Evolutionary conservation across 2,329 filamentous ascomycete genomes (phyloP).

Genomic region (Calonectria henricotiae): DNA sequence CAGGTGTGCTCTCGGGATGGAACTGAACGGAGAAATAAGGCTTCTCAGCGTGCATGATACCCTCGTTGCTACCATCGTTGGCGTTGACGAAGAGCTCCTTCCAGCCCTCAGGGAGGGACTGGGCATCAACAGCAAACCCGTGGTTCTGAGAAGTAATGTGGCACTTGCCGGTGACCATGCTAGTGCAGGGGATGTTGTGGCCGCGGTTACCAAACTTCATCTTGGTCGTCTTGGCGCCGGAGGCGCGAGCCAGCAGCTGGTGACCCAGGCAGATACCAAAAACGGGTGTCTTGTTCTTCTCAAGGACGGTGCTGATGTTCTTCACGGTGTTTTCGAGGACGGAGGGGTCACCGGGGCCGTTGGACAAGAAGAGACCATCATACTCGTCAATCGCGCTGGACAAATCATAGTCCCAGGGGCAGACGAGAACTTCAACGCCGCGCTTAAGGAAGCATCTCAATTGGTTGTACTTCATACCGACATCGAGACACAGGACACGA

Average conservation of each 20-base stretch:
- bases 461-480: conserved; percentile 99
- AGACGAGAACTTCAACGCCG: conserved; percentile 94
- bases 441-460: conserved; percentile 91
- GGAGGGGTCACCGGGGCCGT: conserved; percentile 95
- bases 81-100: conserved; percentile 97
- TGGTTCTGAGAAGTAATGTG: conserved; percentile 99
- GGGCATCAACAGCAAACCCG: conserved; percentile 91
- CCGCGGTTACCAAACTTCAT: conserved; percentile 99
- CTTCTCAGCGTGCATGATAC: conserved; percentile 87
- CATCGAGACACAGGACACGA: conserved; percentile 93
- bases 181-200: conserved; percentile 99
- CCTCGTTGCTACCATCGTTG: conserved; percentile 98
- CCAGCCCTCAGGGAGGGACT: conserved; percentile 84
- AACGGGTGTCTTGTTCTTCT: conserved; percentile 86
- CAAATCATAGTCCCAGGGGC: conserved; percentile 97
- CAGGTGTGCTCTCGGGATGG: conserved; percentile 96
- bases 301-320: conserved; percentile 83
- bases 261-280: conserved; percentile 98
- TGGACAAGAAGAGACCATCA: conserved; percentile 97
- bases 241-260: conserved; percentile 92
- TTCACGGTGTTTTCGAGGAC: conserved; percentile 85
- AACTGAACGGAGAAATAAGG: conserved; percentile 99
- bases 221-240: conserved; percentile 93
- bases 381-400: conserved; percentile 86
- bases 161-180: conserved; percentile 94